These are phyloP conservation scores for Plasmodium fragile DNA, from an alignment of 169 alveolate genomes.

Conservation along the genomic window DNA sequence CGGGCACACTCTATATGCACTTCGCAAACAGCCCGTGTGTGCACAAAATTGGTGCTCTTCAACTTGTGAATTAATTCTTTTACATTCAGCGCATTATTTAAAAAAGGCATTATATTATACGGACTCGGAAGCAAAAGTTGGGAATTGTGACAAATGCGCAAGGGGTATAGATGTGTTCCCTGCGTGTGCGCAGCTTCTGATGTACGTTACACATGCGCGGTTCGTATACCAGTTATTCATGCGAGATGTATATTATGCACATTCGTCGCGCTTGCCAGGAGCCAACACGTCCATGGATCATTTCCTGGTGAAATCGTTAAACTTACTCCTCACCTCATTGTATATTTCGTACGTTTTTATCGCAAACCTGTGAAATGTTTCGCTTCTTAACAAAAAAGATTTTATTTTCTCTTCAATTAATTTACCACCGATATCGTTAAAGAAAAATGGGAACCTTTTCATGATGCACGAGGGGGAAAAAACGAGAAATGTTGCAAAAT, in stretches of 20 bases:
- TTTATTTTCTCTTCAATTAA: conserved; percentile 73
- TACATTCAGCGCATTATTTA: conserved; percentile 30
- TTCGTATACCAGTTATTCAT: background rate
- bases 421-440: conserved; percentile 75
- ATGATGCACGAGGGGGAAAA: conserved; percentile 40
- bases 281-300: background rate
- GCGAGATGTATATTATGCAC: background rate
- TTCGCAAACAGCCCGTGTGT: background rate
- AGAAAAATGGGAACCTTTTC: conserved; percentile 75
- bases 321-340: conserved; percentile 59
- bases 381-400: conserved; percentile 50
- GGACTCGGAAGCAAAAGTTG: background rate
- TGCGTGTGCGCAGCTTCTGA: background rate
- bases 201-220: background rate
- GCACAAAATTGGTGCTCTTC: conserved; percentile 3
- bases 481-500: conserved; percentile 20
- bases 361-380: conserved; percentile 71
- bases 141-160: background rate
- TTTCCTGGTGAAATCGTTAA: conserved; percentile 27
- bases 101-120: conserved; percentile 58
- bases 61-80: conserved; percentile 18
- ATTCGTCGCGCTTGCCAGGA: background rate
- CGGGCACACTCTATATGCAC: conserved; percentile 8
- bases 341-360: conserved; percentile 51
- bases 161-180: background rate